Conservation (phyloP, 225 moss, liverwort and hornwort species). For the Pseudoscleropodium purum region DNA sequence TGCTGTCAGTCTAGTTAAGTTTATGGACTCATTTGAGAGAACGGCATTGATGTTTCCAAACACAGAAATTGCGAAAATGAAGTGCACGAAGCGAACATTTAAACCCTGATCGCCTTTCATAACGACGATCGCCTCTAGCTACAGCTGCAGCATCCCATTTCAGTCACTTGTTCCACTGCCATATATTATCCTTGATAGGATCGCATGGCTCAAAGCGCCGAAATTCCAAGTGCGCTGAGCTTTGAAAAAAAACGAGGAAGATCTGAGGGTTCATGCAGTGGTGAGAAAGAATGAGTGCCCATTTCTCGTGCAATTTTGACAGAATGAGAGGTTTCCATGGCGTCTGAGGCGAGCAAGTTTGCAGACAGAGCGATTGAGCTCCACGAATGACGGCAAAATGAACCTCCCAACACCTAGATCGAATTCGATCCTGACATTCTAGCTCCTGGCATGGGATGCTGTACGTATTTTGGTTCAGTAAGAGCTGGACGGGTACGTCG, state of each 20-base stretch:
- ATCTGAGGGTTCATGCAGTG: neutral
- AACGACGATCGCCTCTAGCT: neutral
- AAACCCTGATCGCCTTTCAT: neutral
- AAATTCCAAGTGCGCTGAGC: neutral
- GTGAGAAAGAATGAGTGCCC: neutral
- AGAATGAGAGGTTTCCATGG: neutral
- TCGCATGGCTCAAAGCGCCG: neutral
- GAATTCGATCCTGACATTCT: neutral
- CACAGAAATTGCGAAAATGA: neutral
- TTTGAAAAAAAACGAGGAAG: neutral
- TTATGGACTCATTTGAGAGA: neutral
- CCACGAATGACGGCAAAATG: too few relatives aligned
- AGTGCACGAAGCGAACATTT: neutral
- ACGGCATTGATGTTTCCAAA: neutral
- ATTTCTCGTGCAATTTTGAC: too few relatives aligned
- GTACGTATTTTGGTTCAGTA: neutral
- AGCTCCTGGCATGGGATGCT: neutral
- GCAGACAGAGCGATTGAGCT: neutral
- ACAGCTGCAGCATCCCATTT: neutral
- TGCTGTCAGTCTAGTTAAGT: neutral
- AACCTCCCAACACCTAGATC: neutral
- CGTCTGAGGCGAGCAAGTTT: neutral
- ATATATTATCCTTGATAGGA: too few relatives aligned
- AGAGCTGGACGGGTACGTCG: neutral
- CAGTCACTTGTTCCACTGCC: neutral